Conservation (phyloP, 441 rosid genomes). For the Dalechampia spathulata region DNA sequence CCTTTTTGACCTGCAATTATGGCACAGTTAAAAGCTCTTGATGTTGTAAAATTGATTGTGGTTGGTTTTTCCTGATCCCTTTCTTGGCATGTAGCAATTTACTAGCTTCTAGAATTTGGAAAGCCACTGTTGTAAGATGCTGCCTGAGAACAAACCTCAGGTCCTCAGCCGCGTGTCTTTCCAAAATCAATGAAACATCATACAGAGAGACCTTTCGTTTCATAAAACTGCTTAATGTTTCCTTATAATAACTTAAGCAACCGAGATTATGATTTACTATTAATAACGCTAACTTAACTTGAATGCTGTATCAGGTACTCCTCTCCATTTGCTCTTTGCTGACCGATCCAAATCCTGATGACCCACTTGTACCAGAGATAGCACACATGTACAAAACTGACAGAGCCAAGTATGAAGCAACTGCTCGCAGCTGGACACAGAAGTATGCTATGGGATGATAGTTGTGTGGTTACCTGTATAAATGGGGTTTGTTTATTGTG, state of each 20-base stretch:
- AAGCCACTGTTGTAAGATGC: no score
- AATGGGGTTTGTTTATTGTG: no score
- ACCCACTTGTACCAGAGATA: constrained; percentile 66
- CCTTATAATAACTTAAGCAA: no score
- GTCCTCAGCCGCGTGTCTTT: no score
- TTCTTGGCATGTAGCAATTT: background rate
- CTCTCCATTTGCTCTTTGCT: constrained; percentile 69
- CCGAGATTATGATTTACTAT: no score
- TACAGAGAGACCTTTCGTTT: no score
- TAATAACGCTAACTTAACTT: constrained; percentile 7
- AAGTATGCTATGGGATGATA: constrained; percentile 61
- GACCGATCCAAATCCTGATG: constrained; percentile 72
- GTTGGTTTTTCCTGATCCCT: no score
- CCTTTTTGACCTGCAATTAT: no score
- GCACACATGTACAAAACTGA: constrained; percentile 70
- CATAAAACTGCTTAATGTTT: no score
- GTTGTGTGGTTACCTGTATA: background rate
- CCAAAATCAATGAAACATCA: no score
- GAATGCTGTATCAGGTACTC: constrained; percentile 41
- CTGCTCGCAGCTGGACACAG: constrained; percentile 72
- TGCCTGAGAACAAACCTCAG: no score
- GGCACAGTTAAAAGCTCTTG: background rate
- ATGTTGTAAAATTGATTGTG: background rate
- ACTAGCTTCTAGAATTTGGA: no score
- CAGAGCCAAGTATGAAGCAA: constrained; percentile 57